Evolutionary conservation across 306 rosid genomes (phyloP).

Genomic region (Trifolium pratense): DNA sequence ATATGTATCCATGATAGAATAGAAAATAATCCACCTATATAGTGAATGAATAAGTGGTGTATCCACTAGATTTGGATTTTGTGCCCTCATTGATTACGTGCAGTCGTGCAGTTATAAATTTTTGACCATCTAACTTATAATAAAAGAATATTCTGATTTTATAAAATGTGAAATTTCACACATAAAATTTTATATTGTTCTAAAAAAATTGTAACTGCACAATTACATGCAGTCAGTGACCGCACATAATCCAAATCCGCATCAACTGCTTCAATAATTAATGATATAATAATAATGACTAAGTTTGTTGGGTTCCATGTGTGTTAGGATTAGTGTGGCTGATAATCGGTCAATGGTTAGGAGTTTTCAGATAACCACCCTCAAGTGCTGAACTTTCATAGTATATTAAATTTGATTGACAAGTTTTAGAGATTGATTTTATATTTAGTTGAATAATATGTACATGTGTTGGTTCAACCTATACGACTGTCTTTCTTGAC

Average conservation of each 20-base stretch:
- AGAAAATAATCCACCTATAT: constrained; percentile 4
- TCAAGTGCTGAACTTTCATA: neutral
- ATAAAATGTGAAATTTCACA: too few species aligned
- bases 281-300: constrained; percentile 7
- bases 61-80: too few species aligned
- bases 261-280: too few species aligned
- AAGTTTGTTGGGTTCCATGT: constrained; percentile 41
- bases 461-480: constrained; percentile 36
- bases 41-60: neutral
- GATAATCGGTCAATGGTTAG: neutral
- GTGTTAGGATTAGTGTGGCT: constrained; percentile 34
- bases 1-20: neutral
- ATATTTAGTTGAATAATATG: constrained; percentile 20
- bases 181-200: too few species aligned
- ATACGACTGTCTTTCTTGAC: neutral
- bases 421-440: neutral
- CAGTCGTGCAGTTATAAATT: too few species aligned
- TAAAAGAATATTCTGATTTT: too few species aligned
- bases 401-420: neutral
- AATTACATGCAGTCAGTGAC: too few species aligned
- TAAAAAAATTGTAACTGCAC: too few species aligned
- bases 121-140: too few species aligned
- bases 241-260: too few species aligned
- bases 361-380: constrained; percentile 19
- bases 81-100: too few species aligned